Percentiles rank a stretch among this genome's conserved stretches.
Conservation (phyloP, 208 protist genomes). For the Polymyxa betae region DNA sequence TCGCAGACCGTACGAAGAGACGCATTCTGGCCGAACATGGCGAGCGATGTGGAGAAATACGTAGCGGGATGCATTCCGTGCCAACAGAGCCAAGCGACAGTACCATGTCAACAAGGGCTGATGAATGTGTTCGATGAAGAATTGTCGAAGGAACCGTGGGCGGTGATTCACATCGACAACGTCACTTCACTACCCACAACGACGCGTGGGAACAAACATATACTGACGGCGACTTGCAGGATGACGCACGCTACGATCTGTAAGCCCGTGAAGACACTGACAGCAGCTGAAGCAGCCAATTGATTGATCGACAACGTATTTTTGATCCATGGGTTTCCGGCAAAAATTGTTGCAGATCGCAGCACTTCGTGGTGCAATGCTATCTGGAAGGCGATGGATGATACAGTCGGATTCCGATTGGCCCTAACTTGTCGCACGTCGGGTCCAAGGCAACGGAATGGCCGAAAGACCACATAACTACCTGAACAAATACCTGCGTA, state of each 20-base stretch:
- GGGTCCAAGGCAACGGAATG: not conserved
- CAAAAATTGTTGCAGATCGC: not conserved
- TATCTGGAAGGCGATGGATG: not conserved
- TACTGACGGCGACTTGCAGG: not conserved
- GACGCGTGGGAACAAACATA: conserved; percentile 14
- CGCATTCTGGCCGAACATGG: not conserved
- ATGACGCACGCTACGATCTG: not conserved
- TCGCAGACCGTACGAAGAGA: not conserved
- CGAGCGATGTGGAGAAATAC: not conserved
- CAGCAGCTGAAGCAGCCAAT: not conserved
- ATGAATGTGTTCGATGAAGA: not conserved
- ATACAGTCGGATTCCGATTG: not conserved
- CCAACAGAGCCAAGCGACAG: not conserved
- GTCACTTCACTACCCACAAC: not conserved
- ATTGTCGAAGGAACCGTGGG: not conserved
- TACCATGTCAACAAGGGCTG: not conserved
- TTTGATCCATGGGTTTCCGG: not conserved
- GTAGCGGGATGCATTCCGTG: not conserved
- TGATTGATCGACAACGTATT: not conserved
- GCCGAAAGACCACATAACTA: conserved; percentile 12
- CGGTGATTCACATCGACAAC: not conserved
- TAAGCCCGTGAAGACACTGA: not conserved
- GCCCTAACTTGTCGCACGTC: not conserved
- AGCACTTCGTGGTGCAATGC: not conserved
- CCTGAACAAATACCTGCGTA: not conserved